Evolutionary conservation across 2,329 filamentous ascomycete species (phyloP).

Genomic region (Ophiostoma sp.): DNA sequence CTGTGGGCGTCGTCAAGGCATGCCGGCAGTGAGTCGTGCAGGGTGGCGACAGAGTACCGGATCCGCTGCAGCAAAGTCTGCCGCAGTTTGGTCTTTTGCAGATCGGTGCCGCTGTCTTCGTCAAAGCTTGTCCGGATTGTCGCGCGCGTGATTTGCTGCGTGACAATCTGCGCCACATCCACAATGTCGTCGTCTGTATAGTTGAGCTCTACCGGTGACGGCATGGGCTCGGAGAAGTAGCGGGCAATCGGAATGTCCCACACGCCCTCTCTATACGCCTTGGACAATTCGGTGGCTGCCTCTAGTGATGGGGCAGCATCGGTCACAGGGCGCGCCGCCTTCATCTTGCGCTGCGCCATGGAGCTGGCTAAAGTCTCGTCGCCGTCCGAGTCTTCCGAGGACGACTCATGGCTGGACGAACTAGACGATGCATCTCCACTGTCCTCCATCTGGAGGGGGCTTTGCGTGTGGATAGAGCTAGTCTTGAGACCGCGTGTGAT

Average conservation of each 20-base stretch:
- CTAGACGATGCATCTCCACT: constrained; percentile 23
- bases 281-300: constrained; percentile 46
- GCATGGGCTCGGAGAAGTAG: constrained; percentile 57
- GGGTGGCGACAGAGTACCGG: constrained; percentile 46
- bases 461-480: constrained; percentile 33
- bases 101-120: constrained; percentile 38
- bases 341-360: constrained; percentile 45
- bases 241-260: constrained; percentile 48
- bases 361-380: constrained; percentile 45
- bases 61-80: constrained; percentile 42
- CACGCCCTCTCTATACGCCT: constrained; percentile 44
- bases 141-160: constrained; percentile 55
- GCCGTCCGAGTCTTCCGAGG: constrained; percentile 39
- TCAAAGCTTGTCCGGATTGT: constrained; percentile 24
- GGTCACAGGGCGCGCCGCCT: constrained; percentile 36
- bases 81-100: constrained; percentile 32
- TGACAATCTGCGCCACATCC: constrained; percentile 64
- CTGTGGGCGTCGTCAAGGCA: constrained; percentile 41
- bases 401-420: constrained; percentile 18
- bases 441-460: constrained; percentile 31
- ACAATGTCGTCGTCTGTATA: constrained; percentile 57
- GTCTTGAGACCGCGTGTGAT: constrained; percentile 36
- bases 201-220: constrained; percentile 42
- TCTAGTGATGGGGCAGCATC: constrained; percentile 39
- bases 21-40: constrained; percentile 42